Conservation (phyloP, 2,329 filamentous ascomycete genomes). For the Reticulascus tulasneorum region DNA sequence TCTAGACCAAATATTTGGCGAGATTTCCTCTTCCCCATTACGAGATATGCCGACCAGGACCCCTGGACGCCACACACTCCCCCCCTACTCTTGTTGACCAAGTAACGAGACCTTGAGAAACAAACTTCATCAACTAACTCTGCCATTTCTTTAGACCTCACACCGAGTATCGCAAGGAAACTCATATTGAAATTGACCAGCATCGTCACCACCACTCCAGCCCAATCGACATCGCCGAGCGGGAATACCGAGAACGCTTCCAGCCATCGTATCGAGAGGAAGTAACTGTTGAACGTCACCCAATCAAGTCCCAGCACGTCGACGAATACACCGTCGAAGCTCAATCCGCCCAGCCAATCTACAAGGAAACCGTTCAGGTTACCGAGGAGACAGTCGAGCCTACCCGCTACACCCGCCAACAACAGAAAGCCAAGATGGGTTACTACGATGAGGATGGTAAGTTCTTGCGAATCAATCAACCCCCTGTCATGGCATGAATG, state of each 20-base stretch:
- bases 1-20: conserved; percentile 11
- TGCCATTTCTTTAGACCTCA: conserved; percentile 23
- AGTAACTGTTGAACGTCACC: conserved; percentile 32
- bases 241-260: conserved; percentile 60
- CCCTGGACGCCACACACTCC: conserved; percentile 12
- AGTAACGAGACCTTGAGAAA: conserved; percentile 13
- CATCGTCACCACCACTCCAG: conserved; percentile 44
- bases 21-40: conserved; percentile 12
- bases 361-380: conserved; percentile 55
- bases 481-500: conserved; percentile 6
- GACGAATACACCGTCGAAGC: conserved; percentile 53
- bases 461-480: too few relatives aligned
- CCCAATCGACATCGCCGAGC: conserved; percentile 61
- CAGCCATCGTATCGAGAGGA: conserved; percentile 46
- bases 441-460: conserved; percentile 62
- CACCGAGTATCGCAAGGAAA: conserved; percentile 51
- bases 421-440: conserved; percentile 55
- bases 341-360: conserved; percentile 26
- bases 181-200: conserved; percentile 62
- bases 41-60: conserved; percentile 12
- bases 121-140: conserved; percentile 13
- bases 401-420: conserved; percentile 36
- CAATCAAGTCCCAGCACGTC: conserved; percentile 9
- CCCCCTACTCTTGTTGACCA: conserved; percentile 14
- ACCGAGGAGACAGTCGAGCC: conserved; percentile 64